Percentiles rank a stretch among this genome's conserved stretches.
Evolutionary conservation across 1,139 yeast genomes (phyloP).

Genomic region (Chernovozyma sophiae-reginae): DNA sequence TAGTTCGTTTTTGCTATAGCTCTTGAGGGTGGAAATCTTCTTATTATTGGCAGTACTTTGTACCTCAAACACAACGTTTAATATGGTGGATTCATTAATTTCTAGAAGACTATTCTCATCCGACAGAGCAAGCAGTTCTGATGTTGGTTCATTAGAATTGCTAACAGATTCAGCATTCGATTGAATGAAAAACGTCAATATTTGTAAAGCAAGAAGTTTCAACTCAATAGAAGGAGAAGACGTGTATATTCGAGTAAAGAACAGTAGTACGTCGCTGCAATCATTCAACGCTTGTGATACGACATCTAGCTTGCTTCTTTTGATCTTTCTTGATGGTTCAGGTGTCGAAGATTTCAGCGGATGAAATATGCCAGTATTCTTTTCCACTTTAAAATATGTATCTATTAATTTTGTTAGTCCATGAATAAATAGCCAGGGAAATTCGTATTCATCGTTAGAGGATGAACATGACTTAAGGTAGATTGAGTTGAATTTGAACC

Average conservation of each 20-base stretch:
- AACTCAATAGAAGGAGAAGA: constrained; percentile 12
- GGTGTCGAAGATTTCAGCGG: constrained; percentile 1
- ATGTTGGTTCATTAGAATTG: background rate
- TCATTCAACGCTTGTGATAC: constrained; percentile 15
- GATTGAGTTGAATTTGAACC: constrained; percentile 28
- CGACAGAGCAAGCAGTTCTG: background rate
- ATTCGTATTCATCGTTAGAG: constrained; percentile 11
- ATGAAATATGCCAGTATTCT: background rate
- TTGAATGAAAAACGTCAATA: constrained; percentile 24
- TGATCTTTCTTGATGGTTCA: constrained; percentile 7
- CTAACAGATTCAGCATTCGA: background rate
- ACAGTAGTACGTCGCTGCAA: constrained; percentile 16
- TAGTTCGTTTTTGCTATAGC: constrained; percentile 11
- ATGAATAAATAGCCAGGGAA: constrained; percentile 28
- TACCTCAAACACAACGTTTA: constrained; percentile 7
- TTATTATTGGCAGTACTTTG: background rate
- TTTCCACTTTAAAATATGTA: constrained; percentile 18
- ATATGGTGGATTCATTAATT: constrained; percentile 6
- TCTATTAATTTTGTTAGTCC: constrained; percentile 27
- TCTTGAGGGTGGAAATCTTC: background rate
- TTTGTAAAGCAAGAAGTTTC: constrained; percentile 26
- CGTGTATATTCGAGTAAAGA: constrained; percentile 12
- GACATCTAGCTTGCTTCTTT: constrained; percentile 19
- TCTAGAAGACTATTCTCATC: constrained; percentile 2
- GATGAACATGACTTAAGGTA: constrained; percentile 11